A percentile compares a stretch with the other conserved stretches of the same genome.
Conservation (phyloP, 2,329 filamentous ascomycete genomes). For the Trichoderma guizhouense region DNA sequence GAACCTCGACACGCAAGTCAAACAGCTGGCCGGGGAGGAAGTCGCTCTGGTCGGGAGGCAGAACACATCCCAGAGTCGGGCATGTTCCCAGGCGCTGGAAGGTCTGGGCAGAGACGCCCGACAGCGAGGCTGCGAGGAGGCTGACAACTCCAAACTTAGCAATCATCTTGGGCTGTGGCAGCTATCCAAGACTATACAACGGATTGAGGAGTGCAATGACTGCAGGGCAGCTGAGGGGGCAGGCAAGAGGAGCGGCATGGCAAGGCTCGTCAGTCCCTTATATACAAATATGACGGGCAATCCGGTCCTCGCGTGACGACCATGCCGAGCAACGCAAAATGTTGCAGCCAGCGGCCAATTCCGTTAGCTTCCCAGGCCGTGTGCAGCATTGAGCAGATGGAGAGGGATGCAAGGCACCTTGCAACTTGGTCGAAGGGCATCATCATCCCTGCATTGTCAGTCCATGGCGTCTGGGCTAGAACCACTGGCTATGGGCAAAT, state of each 20-base stretch:
- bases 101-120: constrained; percentile 51
- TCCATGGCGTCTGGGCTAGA: neutral
- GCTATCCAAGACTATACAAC: neutral
- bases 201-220: neutral
- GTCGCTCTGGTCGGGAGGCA: constrained; percentile 66
- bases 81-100: constrained; percentile 59
- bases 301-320: neutral
- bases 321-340: neutral
- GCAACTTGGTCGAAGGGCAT: neutral
- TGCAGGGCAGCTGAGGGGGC: neutral
- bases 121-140: constrained; percentile 34
- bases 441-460: neutral
- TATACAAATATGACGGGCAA: neutral
- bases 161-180: constrained; percentile 28
- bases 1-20: constrained; percentile 78
- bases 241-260: neutral
- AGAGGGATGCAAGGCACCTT: constrained; percentile 1
- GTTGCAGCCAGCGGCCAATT: neutral
- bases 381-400: neutral
- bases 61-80: constrained; percentile 55
- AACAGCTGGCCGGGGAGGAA: constrained; percentile 83
- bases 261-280: neutral
- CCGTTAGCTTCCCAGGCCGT: neutral
- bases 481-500: neutral
- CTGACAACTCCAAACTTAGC: constrained; percentile 37